Evolutionary conservation across 2,329 filamentous ascomycete species (phyloP).

Genomic region (Apiospora kogelbergensis): DNA sequence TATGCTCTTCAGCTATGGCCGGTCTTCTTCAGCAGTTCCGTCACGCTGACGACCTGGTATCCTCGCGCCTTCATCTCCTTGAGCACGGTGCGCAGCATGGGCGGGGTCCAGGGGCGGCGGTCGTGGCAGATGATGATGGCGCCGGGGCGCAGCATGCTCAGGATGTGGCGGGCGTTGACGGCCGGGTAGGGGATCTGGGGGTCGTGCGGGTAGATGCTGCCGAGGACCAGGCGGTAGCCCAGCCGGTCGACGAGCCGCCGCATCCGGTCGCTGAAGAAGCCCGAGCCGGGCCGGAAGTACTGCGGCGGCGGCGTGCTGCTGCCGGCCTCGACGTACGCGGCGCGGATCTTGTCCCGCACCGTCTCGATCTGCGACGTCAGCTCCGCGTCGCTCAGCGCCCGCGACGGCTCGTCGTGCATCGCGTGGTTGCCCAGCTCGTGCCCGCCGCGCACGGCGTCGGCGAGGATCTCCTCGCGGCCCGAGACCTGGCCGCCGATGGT

Average conservation of each 20-base stretch:
- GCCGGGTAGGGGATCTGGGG: constrained; percentile 72
- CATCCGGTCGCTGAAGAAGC: constrained; percentile 77
- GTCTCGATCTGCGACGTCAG: constrained; percentile 62
- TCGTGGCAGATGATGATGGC: constrained; percentile 87
- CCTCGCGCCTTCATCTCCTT: constrained; percentile 67
- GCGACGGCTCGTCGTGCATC: constrained; percentile 80
- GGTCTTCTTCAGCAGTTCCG: constrained; percentile 57
- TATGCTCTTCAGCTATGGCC: constrained; percentile 10
- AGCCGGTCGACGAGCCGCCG: constrained; percentile 56
- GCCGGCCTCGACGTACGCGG: constrained; percentile 34
- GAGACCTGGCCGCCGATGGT: constrained; percentile 77
- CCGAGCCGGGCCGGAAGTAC: constrained; percentile 82
- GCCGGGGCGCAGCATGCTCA: constrained; percentile 77
- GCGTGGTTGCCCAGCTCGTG: constrained; percentile 85
- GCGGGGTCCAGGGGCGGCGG: constrained; percentile 75
- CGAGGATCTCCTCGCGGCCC: constrained; percentile 53
- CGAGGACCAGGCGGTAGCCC: constrained; percentile 74
- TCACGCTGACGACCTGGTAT: constrained; percentile 71
- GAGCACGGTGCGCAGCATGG: constrained; percentile 73
- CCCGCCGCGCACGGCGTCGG: constrained; percentile 57
- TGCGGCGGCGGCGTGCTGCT: constrained; percentile 41
- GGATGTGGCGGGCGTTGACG: constrained; percentile 74
- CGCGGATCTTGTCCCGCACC: constrained; percentile 50
- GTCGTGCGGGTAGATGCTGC: constrained; percentile 87
- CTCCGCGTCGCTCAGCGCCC: constrained; percentile 55